Evolutionary conservation across 176 grass and related monocot genomes (phyloP), one percentile per base, ranked within the genome.

Genomic region (Oryza glaberrima): DNA sequence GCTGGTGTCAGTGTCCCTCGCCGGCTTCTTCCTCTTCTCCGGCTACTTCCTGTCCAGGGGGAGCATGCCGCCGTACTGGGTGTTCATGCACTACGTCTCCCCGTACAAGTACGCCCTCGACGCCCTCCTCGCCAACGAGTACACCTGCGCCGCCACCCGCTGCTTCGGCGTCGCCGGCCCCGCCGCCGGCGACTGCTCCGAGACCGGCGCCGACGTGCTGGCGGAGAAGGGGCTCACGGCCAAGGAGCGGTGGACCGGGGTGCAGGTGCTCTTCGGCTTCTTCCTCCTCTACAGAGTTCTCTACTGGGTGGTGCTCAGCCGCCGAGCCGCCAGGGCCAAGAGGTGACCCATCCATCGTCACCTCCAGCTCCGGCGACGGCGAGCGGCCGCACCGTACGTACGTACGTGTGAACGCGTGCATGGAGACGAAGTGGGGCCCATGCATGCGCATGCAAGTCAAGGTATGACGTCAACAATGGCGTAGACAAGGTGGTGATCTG

Each of bases 11-110:
- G 81, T 95, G 17, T 92, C 91, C 2, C 86, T 98, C 0, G 93
- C 96, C 0, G 93, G 91, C 0, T 98, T 98, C 91, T 98, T 98
- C 73, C 96, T 98, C 83, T 98, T 98, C 93, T 98, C 96, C 3
- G 96, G 96, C 36, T 98, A 98, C 91, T 98, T 98, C 80, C 66
- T 98, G 32, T 72, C 96, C 19, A 81, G 79, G 48, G 93, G 88
- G 76, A 98, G 93, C 80, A 98, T 90, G 96, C 96, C 96, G 63
- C n/a, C 66, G 3, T 98, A 94, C 86, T 98, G 96, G 96, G 86
- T 95, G 49, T 94, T 94, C 85, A 90, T 94, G 96, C 91, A 95
- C 88, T 98, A 95, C 88, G 85, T 80, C 22, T 95, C 93, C 1
- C 96, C 96, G 1, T 98, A 95, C 89, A 98, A 95, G 88, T 98